Evolutionary conservation across 306 rosid species (phyloP).

Genomic region (Ormosia semicastrata): DNA sequence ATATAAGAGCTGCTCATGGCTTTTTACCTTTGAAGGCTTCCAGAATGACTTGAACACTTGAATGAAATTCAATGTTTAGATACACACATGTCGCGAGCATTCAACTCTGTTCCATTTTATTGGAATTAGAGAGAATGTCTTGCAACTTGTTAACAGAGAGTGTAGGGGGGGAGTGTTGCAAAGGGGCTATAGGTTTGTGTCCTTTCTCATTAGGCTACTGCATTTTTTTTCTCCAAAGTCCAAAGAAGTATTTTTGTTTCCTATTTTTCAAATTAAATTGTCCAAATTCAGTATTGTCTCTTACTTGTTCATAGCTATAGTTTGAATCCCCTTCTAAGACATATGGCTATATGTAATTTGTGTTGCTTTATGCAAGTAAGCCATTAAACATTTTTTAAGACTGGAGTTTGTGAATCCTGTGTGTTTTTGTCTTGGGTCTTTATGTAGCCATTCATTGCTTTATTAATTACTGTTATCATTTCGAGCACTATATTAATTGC

Average conservation of each 20-base stretch:
- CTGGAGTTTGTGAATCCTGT: neutral
- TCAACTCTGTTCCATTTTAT: neutral
- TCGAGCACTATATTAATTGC: neutral
- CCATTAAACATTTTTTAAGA: neutral
- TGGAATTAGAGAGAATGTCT: neutral
- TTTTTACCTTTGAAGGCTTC: neutral
- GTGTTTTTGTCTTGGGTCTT: conserved; percentile 15
- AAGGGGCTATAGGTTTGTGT: neutral
- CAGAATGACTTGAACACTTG: neutral
- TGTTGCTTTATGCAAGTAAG: neutral
- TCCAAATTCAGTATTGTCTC: neutral
- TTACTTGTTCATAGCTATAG: neutral
- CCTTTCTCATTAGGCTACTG: neutral
- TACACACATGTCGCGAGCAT: neutral
- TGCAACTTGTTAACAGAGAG: neutral
- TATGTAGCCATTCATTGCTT: neutral
- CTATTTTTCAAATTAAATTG: neutral
- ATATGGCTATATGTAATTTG: neutral
- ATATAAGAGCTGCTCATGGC: neutral
- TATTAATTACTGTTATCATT: neutral
- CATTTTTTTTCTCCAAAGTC: neutral
- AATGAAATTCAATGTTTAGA: neutral
- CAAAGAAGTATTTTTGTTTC: neutral
- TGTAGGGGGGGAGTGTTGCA: neutral
- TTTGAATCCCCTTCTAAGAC: neutral